A percentile compares a stretch with the other conserved stretches of the same genome.
Conservation (phyloP, 306 rosid species). For the Amphicarpaea edgeworthii region DNA sequence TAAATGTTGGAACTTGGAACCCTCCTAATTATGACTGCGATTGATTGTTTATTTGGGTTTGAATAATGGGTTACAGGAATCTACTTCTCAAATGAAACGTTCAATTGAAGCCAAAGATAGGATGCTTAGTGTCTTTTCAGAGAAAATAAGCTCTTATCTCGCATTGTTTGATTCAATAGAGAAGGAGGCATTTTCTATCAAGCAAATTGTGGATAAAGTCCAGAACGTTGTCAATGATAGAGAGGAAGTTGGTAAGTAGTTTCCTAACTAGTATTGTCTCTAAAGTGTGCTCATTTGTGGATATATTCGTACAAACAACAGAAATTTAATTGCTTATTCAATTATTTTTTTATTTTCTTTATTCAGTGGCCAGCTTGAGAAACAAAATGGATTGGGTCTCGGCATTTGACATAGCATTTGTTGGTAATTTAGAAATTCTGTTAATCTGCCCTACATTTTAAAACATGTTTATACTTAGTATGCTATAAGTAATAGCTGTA, state of each 20-base stretch:
- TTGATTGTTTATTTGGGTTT: conserved; percentile 29
- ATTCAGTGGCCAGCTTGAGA: conserved; percentile 65
- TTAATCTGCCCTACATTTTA: conserved; percentile 29
- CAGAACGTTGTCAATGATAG: conserved; percentile 64
- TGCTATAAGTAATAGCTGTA: not conserved
- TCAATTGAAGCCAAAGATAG: conserved; percentile 64
- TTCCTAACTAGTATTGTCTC: conserved; percentile 31
- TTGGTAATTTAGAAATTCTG: conserved; percentile 60
- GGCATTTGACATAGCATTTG: conserved; percentile 61
- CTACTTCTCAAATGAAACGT: conserved; percentile 66
- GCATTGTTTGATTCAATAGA: conserved; percentile 74
- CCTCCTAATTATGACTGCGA: conserved; percentile 11
- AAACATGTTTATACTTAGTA: not conserved
- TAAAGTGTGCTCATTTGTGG: conserved; percentile 31
- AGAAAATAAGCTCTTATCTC: conserved; percentile 71
- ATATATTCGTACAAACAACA: conserved; percentile 8
- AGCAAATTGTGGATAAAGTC: conserved; percentile 66
- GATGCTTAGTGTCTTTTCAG: conserved; percentile 67
- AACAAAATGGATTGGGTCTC: conserved; percentile 69
- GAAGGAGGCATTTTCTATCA: conserved; percentile 69
- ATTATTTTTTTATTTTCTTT: conserved; percentile 30
- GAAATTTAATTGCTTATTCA: conserved; percentile 27
- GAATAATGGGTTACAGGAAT: conserved; percentile 60
- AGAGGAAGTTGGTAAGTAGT: conserved; percentile 77
- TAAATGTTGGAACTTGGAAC: conserved; percentile 6